Evolutionary conservation across 1,139 yeast species (phyloP), one percentile per base, ranked within the genome.

Genomic region (Arxiozyma slooffiae): DNA sequence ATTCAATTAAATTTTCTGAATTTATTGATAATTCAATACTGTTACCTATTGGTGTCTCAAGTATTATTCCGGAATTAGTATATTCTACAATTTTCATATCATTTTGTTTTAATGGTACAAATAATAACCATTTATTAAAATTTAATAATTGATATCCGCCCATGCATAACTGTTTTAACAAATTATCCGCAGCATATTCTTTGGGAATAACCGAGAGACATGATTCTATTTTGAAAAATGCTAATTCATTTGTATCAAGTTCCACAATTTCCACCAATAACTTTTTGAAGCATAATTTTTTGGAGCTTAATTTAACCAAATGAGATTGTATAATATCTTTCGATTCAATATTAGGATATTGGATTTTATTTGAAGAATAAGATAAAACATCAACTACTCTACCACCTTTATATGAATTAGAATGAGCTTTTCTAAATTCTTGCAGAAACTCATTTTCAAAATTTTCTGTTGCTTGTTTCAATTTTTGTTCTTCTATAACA

Each of bases 111-210:
- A 71, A 57, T 6, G 68, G 58, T 11, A 69, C 67, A 53, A 71
- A 71, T 46, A 71, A 51, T 41, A 71, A 56, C 2, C 67, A 61
- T 42, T 70, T 58, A 4, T 71, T 71, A 4, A 70, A 41, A 37
- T 52, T 52, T 30, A 54, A 47, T 34, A 50, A 22, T 7, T 48
- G 42, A 38, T 44, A 49, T 8, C 50, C 48, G 7, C 52, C 53
- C 8, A 34, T 23, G 2, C 44, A 41, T 5, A 59, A 36, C 22
- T 53, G 50, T 7, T 50, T 26, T 34, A 61, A 40, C 20, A 62
- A 41, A 34, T 16, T 8, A 17, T 24, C n/a, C 5, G 44, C 39
- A n/a, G 42, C 43, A 21, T 7, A 17, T n/a, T 21, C 23, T n/a
- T 30, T 16, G 16, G 40, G 17, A 6, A 30, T 22, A 9, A 57